These are phyloP conservation scores for Boeremia lycopersici DNA, from an alignment of 2,329 filamentous ascomycete genomes.

Conservation along the genomic window DNA sequence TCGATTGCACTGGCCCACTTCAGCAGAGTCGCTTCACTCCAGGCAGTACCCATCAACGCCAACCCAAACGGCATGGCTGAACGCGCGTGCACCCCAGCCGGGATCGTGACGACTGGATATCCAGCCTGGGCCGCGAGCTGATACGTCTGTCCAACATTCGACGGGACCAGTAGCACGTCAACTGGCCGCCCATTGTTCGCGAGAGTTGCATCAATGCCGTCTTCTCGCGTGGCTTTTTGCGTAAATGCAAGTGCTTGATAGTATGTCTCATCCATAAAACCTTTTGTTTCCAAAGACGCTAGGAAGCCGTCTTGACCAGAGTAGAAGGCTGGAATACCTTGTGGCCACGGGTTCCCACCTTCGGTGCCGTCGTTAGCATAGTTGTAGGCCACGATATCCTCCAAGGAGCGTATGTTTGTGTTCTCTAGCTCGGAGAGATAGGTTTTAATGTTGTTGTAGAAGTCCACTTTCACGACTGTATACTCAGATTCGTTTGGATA, in stretches of 20 bases:
- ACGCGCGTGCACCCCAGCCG: constrained; percentile 61
- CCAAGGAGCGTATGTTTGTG: constrained; percentile 27
- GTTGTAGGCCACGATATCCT: constrained; percentile 45
- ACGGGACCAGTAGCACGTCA: constrained; percentile 70
- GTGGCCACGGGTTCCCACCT: constrained; percentile 63
- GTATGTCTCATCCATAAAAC: constrained; percentile 68
- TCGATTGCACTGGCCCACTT: constrained; percentile 62
- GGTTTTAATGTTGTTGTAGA: constrained; percentile 68
- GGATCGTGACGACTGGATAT: constrained; percentile 74
- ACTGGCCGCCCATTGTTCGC: constrained; percentile 53
- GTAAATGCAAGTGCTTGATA: constrained; percentile 68
- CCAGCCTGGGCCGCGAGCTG: constrained; percentile 77
- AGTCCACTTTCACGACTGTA: constrained; percentile 73
- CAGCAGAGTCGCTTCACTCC: constrained; percentile 63
- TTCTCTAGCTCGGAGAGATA: constrained; percentile 70
- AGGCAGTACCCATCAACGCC: constrained; percentile 63
- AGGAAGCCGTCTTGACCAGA: constrained; percentile 76
- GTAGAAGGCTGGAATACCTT: constrained; percentile 56
- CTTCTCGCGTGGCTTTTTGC: constrained; percentile 63
- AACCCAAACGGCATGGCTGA: constrained; percentile 55
- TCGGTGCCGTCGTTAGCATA: constrained; percentile 68
- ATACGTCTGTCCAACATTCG: constrained; percentile 70
- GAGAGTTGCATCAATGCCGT: constrained; percentile 74
- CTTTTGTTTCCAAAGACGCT: constrained; percentile 65
- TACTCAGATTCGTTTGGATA: constrained; percentile 76